phyloP scores from a whole-genome alignment of 73 alveolate species.

The Symbiodinium pilosum region DNA sequence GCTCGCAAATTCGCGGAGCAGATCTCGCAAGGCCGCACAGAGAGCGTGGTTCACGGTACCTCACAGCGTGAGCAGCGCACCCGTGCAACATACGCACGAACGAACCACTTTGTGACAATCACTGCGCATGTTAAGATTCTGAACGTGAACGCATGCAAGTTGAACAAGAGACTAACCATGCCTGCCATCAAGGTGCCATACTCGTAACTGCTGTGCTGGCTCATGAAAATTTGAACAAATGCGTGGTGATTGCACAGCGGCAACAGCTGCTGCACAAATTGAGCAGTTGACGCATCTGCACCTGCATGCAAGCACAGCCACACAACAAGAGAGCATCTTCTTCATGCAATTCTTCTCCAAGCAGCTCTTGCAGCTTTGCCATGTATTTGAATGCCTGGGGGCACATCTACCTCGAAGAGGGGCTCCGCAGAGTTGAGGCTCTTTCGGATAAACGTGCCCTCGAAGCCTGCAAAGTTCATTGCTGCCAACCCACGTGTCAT shows the following conservation, averaged over 20 bases:
- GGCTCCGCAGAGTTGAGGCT: neutral
- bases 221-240: conserved; percentile 34
- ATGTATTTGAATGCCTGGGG: too few relatives aligned
- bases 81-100: too few relatives aligned
- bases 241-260: conserved; percentile 88
- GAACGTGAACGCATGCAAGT: too few relatives aligned
- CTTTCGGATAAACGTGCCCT: conserved; percentile 44
- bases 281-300: conserved; percentile 64
- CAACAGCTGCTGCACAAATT: conserved; percentile 73
- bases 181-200: conserved; percentile 30
- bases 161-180: neutral
- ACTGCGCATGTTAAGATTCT: too few relatives aligned
- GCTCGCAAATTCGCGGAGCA: conserved; percentile 44
- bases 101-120: neutral
- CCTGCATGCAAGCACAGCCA: too few relatives aligned
- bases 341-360: too few relatives aligned
- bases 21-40: conserved; percentile 72
- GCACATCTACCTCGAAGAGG: conserved; percentile 1
- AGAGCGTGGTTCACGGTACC: conserved; percentile 84
- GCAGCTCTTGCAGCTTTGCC: too few relatives aligned
- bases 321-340: too few relatives aligned
- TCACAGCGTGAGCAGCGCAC: neutral
- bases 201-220: conserved; percentile 60
- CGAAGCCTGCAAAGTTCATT: neutral
- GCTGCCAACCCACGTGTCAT: neutral